Percentiles rank a stretch among this genome's conserved stretches.
phyloP scores from a whole-genome alignment of 352 stramenopile species.

The Phytophthora quininea region DNA sequence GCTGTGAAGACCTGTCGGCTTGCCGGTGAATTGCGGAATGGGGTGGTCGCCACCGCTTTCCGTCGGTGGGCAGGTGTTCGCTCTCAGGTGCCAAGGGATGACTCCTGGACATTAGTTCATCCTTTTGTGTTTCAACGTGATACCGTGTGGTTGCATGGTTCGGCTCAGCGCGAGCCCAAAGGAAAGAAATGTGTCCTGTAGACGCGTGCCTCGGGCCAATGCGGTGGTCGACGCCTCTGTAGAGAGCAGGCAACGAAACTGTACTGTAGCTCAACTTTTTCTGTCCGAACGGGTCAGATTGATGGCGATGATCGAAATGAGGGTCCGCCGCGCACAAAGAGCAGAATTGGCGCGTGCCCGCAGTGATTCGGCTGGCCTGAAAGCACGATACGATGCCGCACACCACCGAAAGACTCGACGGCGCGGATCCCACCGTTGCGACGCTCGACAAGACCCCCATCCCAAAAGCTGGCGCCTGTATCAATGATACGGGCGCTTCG shows the following conservation, averaged over 20 bases:
- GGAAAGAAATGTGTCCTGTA: slow-evolving; percentile 34
- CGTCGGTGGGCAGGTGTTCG: slow-evolving; percentile 8
- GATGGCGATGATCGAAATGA: too few relatives aligned
- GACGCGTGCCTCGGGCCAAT: slow-evolving; percentile 32
- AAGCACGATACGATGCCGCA: too few relatives aligned
- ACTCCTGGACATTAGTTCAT: slow-evolving; percentile 2
- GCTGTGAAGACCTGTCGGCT: slow-evolving; percentile 1
- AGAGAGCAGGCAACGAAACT: slow-evolving; percentile 12
- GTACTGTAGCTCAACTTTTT: slow-evolving; percentile 23
- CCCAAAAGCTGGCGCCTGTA: too few relatives aligned
- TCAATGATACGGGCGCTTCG: too few relatives aligned
- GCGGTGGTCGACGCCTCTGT: slow-evolving; percentile 12
- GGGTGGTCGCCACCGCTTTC: neutral
- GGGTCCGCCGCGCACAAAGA: neutral
- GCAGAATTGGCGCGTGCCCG: neutral
- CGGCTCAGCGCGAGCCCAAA: slow-evolving; percentile 24
- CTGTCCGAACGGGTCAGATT: slow-evolving; percentile 23
- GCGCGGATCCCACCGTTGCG: too few relatives aligned
- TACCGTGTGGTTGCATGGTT: slow-evolving; percentile 6
- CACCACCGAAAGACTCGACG: too few relatives aligned
- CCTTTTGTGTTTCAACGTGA: slow-evolving; percentile 6
- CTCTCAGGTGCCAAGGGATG: slow-evolving; percentile 6
- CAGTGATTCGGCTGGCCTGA: too few relatives aligned
- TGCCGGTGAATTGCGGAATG: slow-evolving; percentile 28
- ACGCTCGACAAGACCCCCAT: too few relatives aligned